Evolutionary conservation across 2,329 filamentous ascomycete species (phyloP).

Genomic region (Coniochaeta prunicola): DNA sequence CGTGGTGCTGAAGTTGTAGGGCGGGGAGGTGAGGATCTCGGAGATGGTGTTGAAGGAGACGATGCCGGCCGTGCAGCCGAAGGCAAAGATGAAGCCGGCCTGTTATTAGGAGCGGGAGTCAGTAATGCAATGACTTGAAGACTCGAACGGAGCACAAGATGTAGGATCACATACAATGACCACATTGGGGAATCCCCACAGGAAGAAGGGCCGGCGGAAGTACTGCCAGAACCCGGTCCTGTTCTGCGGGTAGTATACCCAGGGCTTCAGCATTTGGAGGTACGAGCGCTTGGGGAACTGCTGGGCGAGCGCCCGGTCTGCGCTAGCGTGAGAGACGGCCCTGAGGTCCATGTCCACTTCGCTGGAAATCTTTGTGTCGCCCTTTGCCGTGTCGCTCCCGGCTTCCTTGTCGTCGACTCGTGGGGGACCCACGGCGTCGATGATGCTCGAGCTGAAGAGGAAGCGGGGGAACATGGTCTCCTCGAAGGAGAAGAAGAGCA

Average conservation of each 20-base stretch:
- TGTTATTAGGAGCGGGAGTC: slow-evolving; percentile 11
- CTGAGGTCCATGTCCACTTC: not conserved
- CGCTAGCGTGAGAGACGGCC: not conserved
- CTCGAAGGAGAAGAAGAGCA: slow-evolving; percentile 21
- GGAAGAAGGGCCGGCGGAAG: slow-evolving; percentile 29
- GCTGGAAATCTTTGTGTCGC: not conserved
- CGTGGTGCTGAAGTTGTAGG: slow-evolving; percentile 8
- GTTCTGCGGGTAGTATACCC: slow-evolving; percentile 22
- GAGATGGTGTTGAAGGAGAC: slow-evolving; percentile 32
- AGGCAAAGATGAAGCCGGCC: slow-evolving; percentile 29
- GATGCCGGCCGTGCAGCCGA: slow-evolving; percentile 30
- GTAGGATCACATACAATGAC: slow-evolving; percentile 11
- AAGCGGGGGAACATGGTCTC: slow-evolving; percentile 7
- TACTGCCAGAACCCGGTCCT: slow-evolving; percentile 28
- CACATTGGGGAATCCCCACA: slow-evolving; percentile 30
- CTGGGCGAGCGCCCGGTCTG: not conserved
- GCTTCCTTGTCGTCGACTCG: not conserved
- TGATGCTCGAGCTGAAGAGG: slow-evolving; percentile 2
- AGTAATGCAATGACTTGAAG: not conserved
- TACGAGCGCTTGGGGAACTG: slow-evolving; percentile 11
- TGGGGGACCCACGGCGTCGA: not conserved
- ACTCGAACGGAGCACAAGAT: too few relatives aligned
- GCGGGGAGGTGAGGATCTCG: slow-evolving; percentile 11
- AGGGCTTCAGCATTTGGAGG: slow-evolving; percentile 13
- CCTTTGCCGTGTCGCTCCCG: not conserved